These are phyloP conservation scores for Hyphopichia fennica DNA, from an alignment of 1,139 yeast genomes.

Conservation along the genomic window DNA sequence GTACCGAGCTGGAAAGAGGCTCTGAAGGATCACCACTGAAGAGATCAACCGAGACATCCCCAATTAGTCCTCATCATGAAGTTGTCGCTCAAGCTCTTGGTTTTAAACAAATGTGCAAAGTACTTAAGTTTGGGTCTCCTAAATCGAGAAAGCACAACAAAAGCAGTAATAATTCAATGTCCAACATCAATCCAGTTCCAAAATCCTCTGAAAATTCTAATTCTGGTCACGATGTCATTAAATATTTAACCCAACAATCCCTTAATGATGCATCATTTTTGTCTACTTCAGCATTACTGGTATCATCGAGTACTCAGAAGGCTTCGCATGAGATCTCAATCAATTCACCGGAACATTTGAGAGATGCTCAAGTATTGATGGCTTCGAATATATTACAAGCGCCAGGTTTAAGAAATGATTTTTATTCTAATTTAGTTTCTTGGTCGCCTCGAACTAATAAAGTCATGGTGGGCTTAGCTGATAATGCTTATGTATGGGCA, in stretches of 20 bases:
- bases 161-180: neutral
- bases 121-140: conserved; percentile 5
- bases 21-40: neutral
- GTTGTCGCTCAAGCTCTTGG: conserved; percentile 11
- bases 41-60: conserved; percentile 2
- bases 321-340: neutral
- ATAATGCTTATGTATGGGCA: conserved; percentile 67
- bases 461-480: conserved; percentile 70
- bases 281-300: too few relatives aligned
- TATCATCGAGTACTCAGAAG: neutral
- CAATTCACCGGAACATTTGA: neutral
- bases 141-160: conserved; percentile 2
- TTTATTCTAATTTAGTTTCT: conserved; percentile 72
- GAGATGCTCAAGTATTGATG: neutral
- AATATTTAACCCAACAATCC: neutral
- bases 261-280: neutral
- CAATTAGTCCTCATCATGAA: conserved; percentile 6
- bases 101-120: conserved; percentile 5
- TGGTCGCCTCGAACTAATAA: conserved; percentile 61
- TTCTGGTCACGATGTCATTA: neutral
- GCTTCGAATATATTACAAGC: conserved; percentile 52
- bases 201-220: neutral
- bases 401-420: conserved; percentile 75
- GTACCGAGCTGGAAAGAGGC: neutral
- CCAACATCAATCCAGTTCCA: neutral